Evolutionary conservation across 306 rosid genomes (phyloP).

Genomic region (Hippophae rhamnoides): DNA sequence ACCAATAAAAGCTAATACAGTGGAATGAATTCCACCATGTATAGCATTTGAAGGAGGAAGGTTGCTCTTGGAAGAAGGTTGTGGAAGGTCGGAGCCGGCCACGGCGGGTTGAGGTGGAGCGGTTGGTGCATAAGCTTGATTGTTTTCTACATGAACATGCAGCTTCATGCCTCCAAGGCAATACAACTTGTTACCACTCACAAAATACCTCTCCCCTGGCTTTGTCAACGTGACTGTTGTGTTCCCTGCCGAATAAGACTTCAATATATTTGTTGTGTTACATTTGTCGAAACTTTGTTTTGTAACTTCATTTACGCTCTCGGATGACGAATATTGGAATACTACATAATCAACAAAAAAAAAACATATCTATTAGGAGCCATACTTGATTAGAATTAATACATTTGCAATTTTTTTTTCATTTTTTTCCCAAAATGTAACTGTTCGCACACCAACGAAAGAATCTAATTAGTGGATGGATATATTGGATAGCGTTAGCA

Average conservation of each 20-base stretch:
- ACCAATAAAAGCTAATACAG: conserved; percentile 1
- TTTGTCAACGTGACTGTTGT: conserved; percentile 50
- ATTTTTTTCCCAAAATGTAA: no score
- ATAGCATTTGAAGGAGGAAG: conserved; percentile 31
- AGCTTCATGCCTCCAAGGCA: conserved; percentile 93
- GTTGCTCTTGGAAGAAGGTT: conserved; percentile 40
- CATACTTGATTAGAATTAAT: no score
- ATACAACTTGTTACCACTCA: conserved; percentile 52
- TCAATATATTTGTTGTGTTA: conserved; percentile 50
- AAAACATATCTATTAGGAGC: no score
- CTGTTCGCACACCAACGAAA: no score
- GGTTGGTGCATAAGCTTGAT: conserved; percentile 31
- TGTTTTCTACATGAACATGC: conserved; percentile 32
- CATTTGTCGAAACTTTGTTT: conserved; percentile 42
- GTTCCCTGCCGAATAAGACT: conserved; percentile 47
- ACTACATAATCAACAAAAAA: conserved; percentile 17
- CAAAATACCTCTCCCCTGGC: conserved; percentile 59
- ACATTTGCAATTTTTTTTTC: no score
- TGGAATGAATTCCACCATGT: conserved; percentile 3
- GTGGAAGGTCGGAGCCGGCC: conserved; percentile 26
- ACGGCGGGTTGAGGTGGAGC: conserved; percentile 28
- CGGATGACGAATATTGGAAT: conserved; percentile 66
- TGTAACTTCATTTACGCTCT: conserved; percentile 51
- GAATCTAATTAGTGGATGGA: no score
- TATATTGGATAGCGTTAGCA: no score